A percentile compares a stretch with the other conserved stretches of the same genome.
phyloP scores from a whole-genome alignment of 1,284 basidiomycete species.

The Rhizoctonia solani region DNA sequence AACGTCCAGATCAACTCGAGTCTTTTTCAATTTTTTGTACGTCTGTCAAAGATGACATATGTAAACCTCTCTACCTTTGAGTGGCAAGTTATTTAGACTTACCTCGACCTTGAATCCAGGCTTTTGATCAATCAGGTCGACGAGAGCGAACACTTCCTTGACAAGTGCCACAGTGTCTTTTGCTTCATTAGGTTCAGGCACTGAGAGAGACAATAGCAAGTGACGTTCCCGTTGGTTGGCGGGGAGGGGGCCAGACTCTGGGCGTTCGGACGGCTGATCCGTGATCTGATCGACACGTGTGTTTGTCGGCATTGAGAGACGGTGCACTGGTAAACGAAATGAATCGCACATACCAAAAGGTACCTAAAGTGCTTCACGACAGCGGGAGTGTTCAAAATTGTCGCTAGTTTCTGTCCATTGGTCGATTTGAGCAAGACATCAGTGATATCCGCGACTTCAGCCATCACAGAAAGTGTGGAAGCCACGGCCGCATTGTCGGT shows the following conservation, averaged over 20 bases:
- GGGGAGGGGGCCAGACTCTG: slow-evolving; percentile 53
- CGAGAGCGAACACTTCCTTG: slow-evolving; percentile 68
- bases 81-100: slow-evolving; percentile 17
- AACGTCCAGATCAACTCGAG: slow-evolving; percentile 70
- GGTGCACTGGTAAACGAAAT: background rate
- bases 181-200: slow-evolving; percentile 57
- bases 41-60: slow-evolving; percentile 49
- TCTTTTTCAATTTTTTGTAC: slow-evolving; percentile 69
- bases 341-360: slow-evolving; percentile 55
- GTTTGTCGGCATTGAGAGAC: background rate
- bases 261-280: slow-evolving; percentile 78
- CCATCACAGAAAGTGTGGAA: slow-evolving; percentile 68
- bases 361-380: slow-evolving; percentile 77
- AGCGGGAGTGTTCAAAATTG: slow-evolving; percentile 64
- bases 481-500: slow-evolving; percentile 68
- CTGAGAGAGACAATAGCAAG: slow-evolving; percentile 66
- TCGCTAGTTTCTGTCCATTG: slow-evolving; percentile 58
- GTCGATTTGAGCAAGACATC: slow-evolving; percentile 73
- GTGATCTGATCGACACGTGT: slow-evolving; percentile 58
- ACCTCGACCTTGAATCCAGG: slow-evolving; percentile 68
- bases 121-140: slow-evolving; percentile 65
- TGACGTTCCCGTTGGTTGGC: slow-evolving; percentile 63
- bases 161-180: slow-evolving; percentile 63
- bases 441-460: slow-evolving; percentile 80
- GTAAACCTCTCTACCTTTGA: background rate